phyloP scores from a whole-genome alignment of 805 yeast species.

The Candida railenensis region DNA sequence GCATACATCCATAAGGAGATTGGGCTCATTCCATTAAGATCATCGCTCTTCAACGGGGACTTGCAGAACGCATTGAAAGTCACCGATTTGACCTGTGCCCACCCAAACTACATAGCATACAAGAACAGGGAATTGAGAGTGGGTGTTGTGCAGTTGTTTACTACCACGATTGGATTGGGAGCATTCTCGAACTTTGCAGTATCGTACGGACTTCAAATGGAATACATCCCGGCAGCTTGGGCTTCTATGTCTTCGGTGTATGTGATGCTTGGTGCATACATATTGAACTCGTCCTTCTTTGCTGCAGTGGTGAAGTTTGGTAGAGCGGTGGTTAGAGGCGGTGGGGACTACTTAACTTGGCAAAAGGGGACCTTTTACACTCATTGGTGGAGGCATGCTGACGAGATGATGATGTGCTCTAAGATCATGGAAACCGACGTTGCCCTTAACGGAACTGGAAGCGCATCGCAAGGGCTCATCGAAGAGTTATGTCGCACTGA shows the following conservation, averaged over 20 bases:
- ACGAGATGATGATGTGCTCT: slow-evolving; percentile 66
- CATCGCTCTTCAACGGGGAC: slow-evolving; percentile 57
- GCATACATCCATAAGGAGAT: slow-evolving; percentile 30
- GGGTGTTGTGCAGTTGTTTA: slow-evolving; percentile 31
- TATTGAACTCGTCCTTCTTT: slow-evolving; percentile 40
- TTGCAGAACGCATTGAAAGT: slow-evolving; percentile 54
- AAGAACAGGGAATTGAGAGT: slow-evolving; percentile 28
- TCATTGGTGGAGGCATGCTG: slow-evolving; percentile 63
- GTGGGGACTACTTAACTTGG: slow-evolving; percentile 61
- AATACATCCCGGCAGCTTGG: slow-evolving; percentile 36
- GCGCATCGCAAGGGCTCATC: slow-evolving; percentile 37
- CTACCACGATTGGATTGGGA: slow-evolving; percentile 32
- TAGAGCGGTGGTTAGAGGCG: slow-evolving; percentile 33
- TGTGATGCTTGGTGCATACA: slow-evolving; percentile 40
- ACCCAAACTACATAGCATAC: slow-evolving; percentile 44
- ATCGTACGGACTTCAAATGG: slow-evolving; percentile 37
- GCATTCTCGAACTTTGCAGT: slow-evolving; percentile 43
- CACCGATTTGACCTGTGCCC: slow-evolving; percentile 62
- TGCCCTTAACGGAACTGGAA: slow-evolving; percentile 47
- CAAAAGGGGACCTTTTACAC: slow-evolving; percentile 61
- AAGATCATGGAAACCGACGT: slow-evolving; percentile 67
- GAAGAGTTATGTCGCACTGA: slow-evolving; percentile 39
- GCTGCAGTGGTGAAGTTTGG: slow-evolving; percentile 42
- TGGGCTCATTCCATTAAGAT: slow-evolving; percentile 64
- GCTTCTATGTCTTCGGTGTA: slow-evolving; percentile 45